phyloP scores from a whole-genome alignment of 2,329 filamentous ascomycete genomes.

The Penicillium sp. region DNA sequence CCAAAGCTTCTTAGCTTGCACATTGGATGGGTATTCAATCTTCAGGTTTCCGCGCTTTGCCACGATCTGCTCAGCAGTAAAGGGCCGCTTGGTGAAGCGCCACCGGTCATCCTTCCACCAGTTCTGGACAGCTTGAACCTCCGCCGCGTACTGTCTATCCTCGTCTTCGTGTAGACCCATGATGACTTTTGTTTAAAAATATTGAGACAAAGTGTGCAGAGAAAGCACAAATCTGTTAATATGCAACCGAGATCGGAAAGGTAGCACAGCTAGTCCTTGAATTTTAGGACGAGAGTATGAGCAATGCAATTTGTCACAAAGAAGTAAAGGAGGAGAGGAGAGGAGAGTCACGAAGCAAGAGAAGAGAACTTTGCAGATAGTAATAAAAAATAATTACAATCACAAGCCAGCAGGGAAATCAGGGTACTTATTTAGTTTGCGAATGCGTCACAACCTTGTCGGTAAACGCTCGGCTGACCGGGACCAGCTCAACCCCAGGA shows the following conservation, averaged over 20 bases:
- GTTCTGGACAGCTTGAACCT: constrained; percentile 83
- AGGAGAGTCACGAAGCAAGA: background rate
- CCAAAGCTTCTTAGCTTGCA: constrained; percentile 93
- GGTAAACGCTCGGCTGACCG: constrained; percentile 44
- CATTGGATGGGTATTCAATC: constrained; percentile 88
- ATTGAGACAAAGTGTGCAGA: background rate
- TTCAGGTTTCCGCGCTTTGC: constrained; percentile 89
- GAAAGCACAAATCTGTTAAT: constrained; percentile 1
- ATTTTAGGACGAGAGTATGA: constrained; percentile 6
- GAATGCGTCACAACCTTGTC: constrained; percentile 33
- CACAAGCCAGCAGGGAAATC: constrained; percentile 31
- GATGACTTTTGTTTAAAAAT: constrained; percentile 20
- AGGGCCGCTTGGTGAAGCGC: constrained; percentile 88
- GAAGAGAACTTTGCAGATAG: background rate
- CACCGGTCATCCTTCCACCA: constrained; percentile 95
- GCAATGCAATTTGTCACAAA: background rate
- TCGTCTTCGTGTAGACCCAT: constrained; percentile 61
- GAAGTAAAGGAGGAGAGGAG: constrained; percentile 6
- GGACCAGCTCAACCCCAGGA: constrained; percentile 24
- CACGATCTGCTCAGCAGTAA: constrained; percentile 95
- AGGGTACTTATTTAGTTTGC: constrained; percentile 31
- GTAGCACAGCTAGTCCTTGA: constrained; percentile 10
- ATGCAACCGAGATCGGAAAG: constrained; percentile 4
- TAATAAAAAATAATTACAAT: constrained; percentile 11
- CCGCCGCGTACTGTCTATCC: constrained; percentile 72